phyloP scores from a whole-genome alignment of 805 yeast genomes.

The Suhomyces kilbournensis region DNA sequence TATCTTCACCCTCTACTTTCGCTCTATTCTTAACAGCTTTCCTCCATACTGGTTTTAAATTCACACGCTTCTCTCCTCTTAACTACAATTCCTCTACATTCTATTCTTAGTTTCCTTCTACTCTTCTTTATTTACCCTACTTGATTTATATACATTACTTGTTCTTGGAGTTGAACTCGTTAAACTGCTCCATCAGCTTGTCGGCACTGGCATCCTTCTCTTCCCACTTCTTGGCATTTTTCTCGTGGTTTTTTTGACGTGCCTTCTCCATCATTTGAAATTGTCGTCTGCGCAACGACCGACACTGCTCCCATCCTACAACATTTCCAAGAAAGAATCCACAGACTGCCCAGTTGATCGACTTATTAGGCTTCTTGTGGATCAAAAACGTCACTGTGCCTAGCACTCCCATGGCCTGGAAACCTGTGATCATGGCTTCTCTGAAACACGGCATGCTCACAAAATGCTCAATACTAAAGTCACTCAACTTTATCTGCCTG shows the following conservation, averaged over 20 bases:
- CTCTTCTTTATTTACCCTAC: background rate
- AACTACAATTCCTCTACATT: background rate
- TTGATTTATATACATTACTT: conserved; percentile 2
- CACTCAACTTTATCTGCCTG: conserved; percentile 42
- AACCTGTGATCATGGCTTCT: conserved; percentile 75
- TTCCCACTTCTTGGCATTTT: conserved; percentile 29
- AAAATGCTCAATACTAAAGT: conserved; percentile 51
- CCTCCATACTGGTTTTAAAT: too few species aligned
- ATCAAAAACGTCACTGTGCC: conserved; percentile 65
- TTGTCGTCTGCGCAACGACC: conserved; percentile 64
- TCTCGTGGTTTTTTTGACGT: conserved; percentile 44
- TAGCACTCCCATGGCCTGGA: conserved; percentile 66
- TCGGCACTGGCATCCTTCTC: conserved; percentile 13
- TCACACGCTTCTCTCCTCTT: too few species aligned
- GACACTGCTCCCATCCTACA: conserved; percentile 92
- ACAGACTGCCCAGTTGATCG: conserved; percentile 80
- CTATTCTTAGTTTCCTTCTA: too few species aligned
- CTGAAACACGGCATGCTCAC: conserved; percentile 72
- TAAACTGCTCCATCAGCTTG: conserved; percentile 9
- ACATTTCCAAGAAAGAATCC: conserved; percentile 78
- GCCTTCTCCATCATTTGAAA: conserved; percentile 69
- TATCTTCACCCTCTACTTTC: too few species aligned
- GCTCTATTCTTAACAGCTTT: too few species aligned
- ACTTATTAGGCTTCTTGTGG: conserved; percentile 58
- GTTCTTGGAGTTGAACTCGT: conserved; percentile 10